These are phyloP conservation scores for Porcisia hertigi DNA, from an alignment of 208 protist genomes.

Conservation along the genomic window DNA sequence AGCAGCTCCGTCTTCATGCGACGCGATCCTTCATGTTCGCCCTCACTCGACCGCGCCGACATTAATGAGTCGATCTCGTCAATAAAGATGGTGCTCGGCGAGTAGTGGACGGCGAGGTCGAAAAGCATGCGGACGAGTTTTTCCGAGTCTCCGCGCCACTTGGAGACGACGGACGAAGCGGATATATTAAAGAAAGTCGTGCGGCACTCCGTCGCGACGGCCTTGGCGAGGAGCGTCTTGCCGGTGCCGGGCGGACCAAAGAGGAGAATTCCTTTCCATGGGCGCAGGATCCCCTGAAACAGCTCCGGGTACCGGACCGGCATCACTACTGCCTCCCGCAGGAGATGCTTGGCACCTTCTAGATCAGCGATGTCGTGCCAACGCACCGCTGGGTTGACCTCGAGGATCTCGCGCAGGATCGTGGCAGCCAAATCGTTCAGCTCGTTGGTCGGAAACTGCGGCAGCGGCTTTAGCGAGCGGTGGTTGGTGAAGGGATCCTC, in stretches of 20 bases:
- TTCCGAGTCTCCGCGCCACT: constrained; percentile 98
- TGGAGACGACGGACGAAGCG: constrained; percentile 95
- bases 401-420: constrained; percentile 87
- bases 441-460: constrained; percentile 75
- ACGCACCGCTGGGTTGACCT: constrained; percentile 83
- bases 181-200: constrained; percentile 99
- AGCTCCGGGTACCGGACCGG: constrained; percentile 90
- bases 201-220: constrained; percentile 95
- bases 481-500: constrained; percentile 40
- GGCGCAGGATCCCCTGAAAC: constrained; percentile 92
- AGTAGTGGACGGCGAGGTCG: constrained; percentile 92
- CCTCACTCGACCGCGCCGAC: constrained; percentile 93
- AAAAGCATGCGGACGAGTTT: constrained; percentile 97
- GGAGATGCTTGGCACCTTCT: constrained; percentile 91
- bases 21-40: constrained; percentile 91
- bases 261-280: constrained; percentile 96
- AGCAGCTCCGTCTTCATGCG: constrained; percentile 95
- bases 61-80: constrained; percentile 99
- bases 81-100: constrained; percentile 99
- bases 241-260: constrained; percentile 97
- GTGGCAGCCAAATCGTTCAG: constrained; percentile 76
- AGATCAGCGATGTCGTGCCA: constrained; percentile 94
- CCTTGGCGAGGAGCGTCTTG: constrained; percentile 98
- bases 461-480: constrained; percentile 71
- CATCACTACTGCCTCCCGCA: constrained; percentile 94